Evolutionary conservation across 2,329 filamentous ascomycete genomes (phyloP), one percentile per base, ranked within the genome.

Genomic region (Cytospora schulzeri): DNA sequence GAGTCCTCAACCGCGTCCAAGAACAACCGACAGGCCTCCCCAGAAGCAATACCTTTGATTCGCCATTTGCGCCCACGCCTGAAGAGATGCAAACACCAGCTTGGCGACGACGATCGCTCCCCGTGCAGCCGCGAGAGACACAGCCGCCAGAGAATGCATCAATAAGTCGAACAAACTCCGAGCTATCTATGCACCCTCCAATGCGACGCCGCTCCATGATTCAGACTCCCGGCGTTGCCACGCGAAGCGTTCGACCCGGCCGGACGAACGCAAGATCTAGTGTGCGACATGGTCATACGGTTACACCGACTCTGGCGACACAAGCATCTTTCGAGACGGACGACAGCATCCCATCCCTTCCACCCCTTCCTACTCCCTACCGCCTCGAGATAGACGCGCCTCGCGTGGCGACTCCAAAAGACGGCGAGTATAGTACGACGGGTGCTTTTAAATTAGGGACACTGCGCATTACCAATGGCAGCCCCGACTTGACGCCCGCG

Each of bases 361-460:
- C 75, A 24, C 58, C 65, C 8, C 69, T 73, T 4, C 65, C 68
- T 22, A 59, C 64, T 15, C 70, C 61, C 11, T 26, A 62, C 17
- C 54, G 53, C 8, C 61, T 74, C 38, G 57, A 68, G 1, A 72
- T 73, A 14, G 67, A 71, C 0, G 64, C 73, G 22, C 75, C 74
- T 29, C 76, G 79, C n/a, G 78, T 75, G 12, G 69, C 76, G 31
- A 85, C 83, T 1, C 82, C 86, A 0, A 81, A 76, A 50, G 85
- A 88, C 28, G 73, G 78, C 31, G 81, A 84, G n/a, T 88, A 88
- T 69, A 79, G 79, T 65, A 85, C 88, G 54, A 81, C 86, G 35
- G 87, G 87, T 3, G 84, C 80, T 14, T 88, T 87, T 71, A 87
- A 86, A 71, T 81, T 87, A 60, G 87, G 87, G 2, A 85, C 85